Evolutionary conservation across 352 stramenopile species (phyloP), one percentile per base, ranked within the genome.

Genomic region (Phytophthora pinifolia): DNA sequence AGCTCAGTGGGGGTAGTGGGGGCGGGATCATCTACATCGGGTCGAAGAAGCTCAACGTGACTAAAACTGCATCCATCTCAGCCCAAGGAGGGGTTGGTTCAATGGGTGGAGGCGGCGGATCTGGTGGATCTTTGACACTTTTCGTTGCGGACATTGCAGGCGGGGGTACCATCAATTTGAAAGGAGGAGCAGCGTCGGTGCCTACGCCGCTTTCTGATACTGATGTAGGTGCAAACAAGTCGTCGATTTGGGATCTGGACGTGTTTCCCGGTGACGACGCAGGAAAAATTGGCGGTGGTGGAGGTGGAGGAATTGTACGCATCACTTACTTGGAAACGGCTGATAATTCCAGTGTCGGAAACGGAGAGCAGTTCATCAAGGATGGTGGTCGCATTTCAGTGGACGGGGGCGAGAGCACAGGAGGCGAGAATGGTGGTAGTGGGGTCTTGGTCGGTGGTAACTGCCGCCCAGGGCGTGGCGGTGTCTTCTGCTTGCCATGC

Each of bases 21-120:
- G 85, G 85, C 35, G 85, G 85, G 10, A 52, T 94, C 9, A 71
- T 94, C 20, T 85, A 91, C 61, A 59, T 94, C 37, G 61, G 70
- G 0, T 71, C 80, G 1, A 74, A 68, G 46, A 72, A 70, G 13
- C 62, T 94, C 3, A 52, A 65, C 5, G 58, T 94, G 14, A 56
- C 39, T 29, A 79, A 79, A 43, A 29, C 39, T 9, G 72, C 74
- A 4, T 65, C 46, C 3, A 61, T 94, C 17, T 84, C 66, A 55
- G 82, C 73, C 6, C 59, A 66, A 33, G 85, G 85, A 25, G 71
- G 75, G 4, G 52, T 57, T 25, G 85, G 85, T 8, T 75, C 62
- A 3, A 83, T 79, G 46, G 74, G 76, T 13, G 85, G 85, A 20
- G 85, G 85, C 25, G 85, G 85, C 47, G 85, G 85, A 20, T 71